A percentile compares a stretch with the other conserved stretches of the same genome.
Evolutionary conservation across 495 filamentous ascomycete genomes (phyloP).

Genomic region (Filosporella fistucella): DNA sequence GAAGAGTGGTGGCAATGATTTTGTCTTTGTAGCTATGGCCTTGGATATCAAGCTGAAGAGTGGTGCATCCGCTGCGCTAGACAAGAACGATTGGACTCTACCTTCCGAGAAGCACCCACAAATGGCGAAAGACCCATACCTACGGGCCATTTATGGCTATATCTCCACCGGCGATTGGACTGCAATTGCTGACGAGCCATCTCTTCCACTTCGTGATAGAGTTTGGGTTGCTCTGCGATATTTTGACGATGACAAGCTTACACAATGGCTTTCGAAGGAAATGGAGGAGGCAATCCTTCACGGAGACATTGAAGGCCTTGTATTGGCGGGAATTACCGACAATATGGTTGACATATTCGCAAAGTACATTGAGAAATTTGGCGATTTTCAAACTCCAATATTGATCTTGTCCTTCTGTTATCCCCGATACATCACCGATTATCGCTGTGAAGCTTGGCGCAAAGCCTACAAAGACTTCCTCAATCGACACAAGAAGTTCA

Average conservation of each 20-base stretch:
- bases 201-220: slow-evolving; percentile 80
- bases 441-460: slow-evolving; percentile 74
- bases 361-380: slow-evolving; percentile 80
- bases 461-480: slow-evolving; percentile 77
- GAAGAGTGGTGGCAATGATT: slow-evolving; percentile 41
- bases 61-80: slow-evolving; percentile 3
- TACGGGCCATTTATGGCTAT: slow-evolving; percentile 86
- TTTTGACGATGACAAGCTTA: slow-evolving; percentile 73
- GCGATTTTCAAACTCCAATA: slow-evolving; percentile 85
- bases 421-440: slow-evolving; percentile 76
- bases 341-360: slow-evolving; percentile 77
- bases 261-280: slow-evolving; percentile 60
- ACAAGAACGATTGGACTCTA: slow-evolving; percentile 33
- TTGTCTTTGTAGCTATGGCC: slow-evolving; percentile 49
- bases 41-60: slow-evolving; percentile 28
- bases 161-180: slow-evolving; percentile 87
- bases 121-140: slow-evolving; percentile 66
- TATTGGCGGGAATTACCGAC: slow-evolving; percentile 81
- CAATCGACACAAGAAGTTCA: slow-evolving; percentile 54
- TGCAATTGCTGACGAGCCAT: slow-evolving; percentile 72
- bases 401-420: slow-evolving; percentile 76
- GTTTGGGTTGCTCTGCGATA: slow-evolving; percentile 82
- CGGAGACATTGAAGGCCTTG: slow-evolving; percentile 84
- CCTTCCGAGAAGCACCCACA: slow-evolving; percentile 41
- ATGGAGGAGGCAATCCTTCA: slow-evolving; percentile 58